phyloP scores from a whole-genome alignment of 1,284 basidiomycete genomes.

The Cutaneotrichosporon dermatis region DNA sequence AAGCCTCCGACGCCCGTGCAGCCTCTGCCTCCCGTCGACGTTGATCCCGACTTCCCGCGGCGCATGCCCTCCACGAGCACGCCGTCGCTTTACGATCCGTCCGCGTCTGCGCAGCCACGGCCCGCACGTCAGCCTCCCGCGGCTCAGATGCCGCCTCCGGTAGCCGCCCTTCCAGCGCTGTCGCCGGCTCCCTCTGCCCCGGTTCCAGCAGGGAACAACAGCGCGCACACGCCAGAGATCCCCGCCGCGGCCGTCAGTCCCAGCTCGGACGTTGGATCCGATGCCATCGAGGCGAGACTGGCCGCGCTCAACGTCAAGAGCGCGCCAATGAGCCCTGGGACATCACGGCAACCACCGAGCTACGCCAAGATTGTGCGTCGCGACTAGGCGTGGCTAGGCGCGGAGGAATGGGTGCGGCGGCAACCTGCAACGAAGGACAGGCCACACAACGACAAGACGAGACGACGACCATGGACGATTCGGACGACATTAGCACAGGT shows the following conservation, averaged over 20 bases:
- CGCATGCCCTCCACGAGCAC: conserved; percentile 22
- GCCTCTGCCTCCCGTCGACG: not conserved
- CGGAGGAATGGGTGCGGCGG: not conserved
- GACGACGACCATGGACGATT: too few relatives aligned
- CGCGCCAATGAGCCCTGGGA: conserved; percentile 9
- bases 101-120: conserved; percentile 13
- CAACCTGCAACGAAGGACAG: not conserved
- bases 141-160: too few relatives aligned
- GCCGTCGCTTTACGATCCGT: conserved; percentile 35
- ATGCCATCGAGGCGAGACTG: conserved; percentile 40
- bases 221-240: conserved; percentile 4
- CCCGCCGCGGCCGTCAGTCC: not conserved
- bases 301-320: conserved; percentile 36
- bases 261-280: conserved; percentile 12
- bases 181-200: not conserved
- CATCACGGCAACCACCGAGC: conserved; percentile 25
- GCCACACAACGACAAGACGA: too few relatives aligned
- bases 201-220: conserved; percentile 3
- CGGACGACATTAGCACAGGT: not conserved
- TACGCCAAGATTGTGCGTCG: conserved; percentile 45
- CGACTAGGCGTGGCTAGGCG: conserved; percentile 21
- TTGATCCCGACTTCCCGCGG: conserved; percentile 38
- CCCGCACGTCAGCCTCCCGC: too few relatives aligned
- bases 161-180: too few relatives aligned
- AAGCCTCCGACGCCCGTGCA: not conserved